Percentiles rank a stretch among this genome's conserved stretches.
Conservation (phyloP, 2,329 filamentous ascomycete genomes). For the Cladosporium sp. region DNA sequence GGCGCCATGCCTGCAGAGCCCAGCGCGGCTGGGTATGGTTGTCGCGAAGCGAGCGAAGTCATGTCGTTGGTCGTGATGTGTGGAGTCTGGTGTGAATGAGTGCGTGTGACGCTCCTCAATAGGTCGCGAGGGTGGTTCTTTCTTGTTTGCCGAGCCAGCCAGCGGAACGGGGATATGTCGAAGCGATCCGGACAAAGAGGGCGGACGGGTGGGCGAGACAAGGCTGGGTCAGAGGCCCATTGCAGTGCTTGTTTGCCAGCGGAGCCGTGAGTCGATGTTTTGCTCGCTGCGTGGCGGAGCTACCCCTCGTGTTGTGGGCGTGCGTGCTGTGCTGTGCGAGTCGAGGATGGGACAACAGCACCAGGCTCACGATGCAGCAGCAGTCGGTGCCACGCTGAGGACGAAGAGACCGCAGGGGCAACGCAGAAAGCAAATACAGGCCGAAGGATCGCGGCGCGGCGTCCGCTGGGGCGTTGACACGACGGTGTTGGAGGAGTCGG, state of each 20-base stretch:
- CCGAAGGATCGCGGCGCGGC: not conserved
- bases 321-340: not conserved
- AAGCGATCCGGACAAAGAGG: conserved; percentile 4
- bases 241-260: not conserved
- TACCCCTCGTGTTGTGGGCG: not conserved
- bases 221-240: conserved; percentile 2
- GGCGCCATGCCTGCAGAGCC: conserved; percentile 23
- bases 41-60: conserved; percentile 76
- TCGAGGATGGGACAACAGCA: not conserved
- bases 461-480: not conserved
- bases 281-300: not conserved
- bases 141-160: conserved; percentile 9
- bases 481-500: not conserved
- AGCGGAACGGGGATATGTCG: not conserved
- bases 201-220: conserved; percentile 1
- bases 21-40: conserved; percentile 58
- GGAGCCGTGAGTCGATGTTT: not conserved
- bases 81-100: not conserved
- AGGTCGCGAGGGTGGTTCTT: conserved; percentile 5
- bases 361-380: conserved; percentile 6
- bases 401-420: not conserved
- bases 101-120: conserved; percentile 4
- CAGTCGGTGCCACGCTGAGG: not conserved
- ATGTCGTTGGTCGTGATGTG: conserved; percentile 43
- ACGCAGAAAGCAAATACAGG: not conserved